Conservation (phyloP, 140 eudicot genomes). For the Cichorium intybus region DNA sequence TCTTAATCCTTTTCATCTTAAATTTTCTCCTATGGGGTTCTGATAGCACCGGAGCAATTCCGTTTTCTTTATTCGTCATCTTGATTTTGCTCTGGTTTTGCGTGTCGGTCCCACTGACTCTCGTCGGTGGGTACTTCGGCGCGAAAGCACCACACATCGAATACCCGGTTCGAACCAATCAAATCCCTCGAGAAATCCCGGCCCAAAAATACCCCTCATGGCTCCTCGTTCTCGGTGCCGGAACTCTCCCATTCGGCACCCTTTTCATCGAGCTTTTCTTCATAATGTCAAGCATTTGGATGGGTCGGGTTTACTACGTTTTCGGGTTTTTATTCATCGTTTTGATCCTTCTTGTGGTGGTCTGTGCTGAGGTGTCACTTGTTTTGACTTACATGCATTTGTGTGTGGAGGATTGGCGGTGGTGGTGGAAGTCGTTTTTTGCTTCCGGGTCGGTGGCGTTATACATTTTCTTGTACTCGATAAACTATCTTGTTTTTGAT, state of each 20-base stretch:
- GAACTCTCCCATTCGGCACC: slow-evolving; percentile 87
- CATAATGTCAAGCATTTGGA: slow-evolving; percentile 98
- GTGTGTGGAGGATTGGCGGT: slow-evolving; percentile 92
- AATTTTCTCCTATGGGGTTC: slow-evolving; percentile 88
- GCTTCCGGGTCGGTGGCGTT: slow-evolving; percentile 97
- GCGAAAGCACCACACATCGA: slow-evolving; percentile 93
- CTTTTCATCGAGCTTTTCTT: slow-evolving; percentile 97
- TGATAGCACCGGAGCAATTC: slow-evolving; percentile 91
- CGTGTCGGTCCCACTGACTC: slow-evolving; percentile 84
- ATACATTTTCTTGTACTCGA: slow-evolving; percentile 80
- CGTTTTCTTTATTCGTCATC: slow-evolving; percentile 70
- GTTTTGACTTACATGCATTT: slow-evolving; percentile 96
- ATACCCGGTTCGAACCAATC: slow-evolving; percentile 75
- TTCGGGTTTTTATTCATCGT: slow-evolving; percentile 88
- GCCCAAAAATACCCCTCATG: slow-evolving; percentile 70
- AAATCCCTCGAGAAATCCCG: slow-evolving; percentile 66
- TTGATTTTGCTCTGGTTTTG: slow-evolving; percentile 90
- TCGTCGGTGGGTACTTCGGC: slow-evolving; percentile 88
- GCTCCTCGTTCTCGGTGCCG: slow-evolving; percentile 70
- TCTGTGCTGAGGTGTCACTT: slow-evolving; percentile 95
- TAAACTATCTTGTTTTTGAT: slow-evolving; percentile 83
- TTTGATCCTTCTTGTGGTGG: slow-evolving; percentile 81
- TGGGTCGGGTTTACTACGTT: slow-evolving; percentile 96
- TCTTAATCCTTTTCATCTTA: slow-evolving; percentile 58
- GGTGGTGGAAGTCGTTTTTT: slow-evolving; percentile 99